A percentile compares a stretch with the other conserved stretches of the same genome.
phyloP scores from a whole-genome alignment of 2,329 filamentous ascomycete genomes.

The Xylariaceae sp. region DNA sequence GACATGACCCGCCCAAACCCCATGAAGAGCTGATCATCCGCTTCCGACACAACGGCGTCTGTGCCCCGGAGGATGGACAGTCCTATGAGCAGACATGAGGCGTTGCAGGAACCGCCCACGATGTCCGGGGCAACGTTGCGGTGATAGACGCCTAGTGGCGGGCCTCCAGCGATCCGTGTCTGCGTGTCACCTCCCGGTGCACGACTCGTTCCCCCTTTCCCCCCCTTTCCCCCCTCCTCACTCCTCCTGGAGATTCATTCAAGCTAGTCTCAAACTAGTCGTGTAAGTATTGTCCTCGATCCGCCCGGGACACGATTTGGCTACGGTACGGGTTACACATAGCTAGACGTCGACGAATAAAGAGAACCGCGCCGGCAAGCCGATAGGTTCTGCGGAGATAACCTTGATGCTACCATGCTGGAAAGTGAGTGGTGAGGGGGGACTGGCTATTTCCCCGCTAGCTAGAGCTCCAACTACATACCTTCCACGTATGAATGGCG shows the following conservation, averaged over 20 bases:
- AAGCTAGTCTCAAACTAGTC: not conserved
- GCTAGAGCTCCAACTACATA: not conserved
- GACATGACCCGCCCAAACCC: too few relatives aligned
- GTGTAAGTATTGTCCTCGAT: not conserved
- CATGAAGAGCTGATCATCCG: not conserved
- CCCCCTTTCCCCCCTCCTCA: not conserved
- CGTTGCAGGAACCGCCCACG: not conserved
- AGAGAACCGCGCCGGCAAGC: not conserved
- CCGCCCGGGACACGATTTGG: not conserved
- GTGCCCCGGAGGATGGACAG: not conserved
- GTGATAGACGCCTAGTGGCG: not conserved
- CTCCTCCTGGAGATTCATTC: not conserved
- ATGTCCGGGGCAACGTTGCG: not conserved
- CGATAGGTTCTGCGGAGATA: not conserved
- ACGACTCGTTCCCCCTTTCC: not conserved
- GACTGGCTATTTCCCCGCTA: not conserved
- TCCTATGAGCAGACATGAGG: not conserved
- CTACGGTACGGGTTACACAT: not conserved
- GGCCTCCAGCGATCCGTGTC: too few relatives aligned
- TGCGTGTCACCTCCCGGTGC: not conserved
- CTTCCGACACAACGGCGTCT: not conserved
- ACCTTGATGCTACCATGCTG: not conserved
- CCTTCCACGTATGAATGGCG: not conserved
- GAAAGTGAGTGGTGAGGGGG: not conserved
- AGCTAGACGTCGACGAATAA: not conserved